Conservation (phyloP, 306 rosid species). For the Dryas drummondii region DNA sequence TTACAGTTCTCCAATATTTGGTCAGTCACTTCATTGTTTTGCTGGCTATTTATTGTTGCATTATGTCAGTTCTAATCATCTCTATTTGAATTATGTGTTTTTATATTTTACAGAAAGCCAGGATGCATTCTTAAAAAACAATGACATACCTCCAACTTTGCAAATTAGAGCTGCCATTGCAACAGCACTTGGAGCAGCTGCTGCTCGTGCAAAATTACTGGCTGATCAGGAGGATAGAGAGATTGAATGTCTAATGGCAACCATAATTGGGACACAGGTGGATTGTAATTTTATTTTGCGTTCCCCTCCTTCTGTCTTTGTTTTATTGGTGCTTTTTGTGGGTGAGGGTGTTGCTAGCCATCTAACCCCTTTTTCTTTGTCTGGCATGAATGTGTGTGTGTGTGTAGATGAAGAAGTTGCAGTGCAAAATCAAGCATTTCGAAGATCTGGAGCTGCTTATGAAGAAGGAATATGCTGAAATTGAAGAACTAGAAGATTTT, state of each 20-base stretch:
- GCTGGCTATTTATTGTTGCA: conserved; percentile 14
- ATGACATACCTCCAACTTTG: conserved; percentile 57
- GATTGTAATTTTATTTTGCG: conserved; percentile 2
- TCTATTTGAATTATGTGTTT: not conserved
- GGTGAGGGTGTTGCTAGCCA: not conserved
- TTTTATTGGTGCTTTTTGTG: not conserved
- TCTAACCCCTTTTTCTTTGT: conserved; percentile 20
- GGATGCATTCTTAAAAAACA: conserved; percentile 34
- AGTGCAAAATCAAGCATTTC: conserved; percentile 64
- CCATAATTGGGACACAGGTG: conserved; percentile 85
- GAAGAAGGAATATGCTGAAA: conserved; percentile 64
- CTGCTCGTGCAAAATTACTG: conserved; percentile 78
- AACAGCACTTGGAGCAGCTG: conserved; percentile 95
- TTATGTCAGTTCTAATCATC: conserved; percentile 17
- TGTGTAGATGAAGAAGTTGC: conserved; percentile 63
- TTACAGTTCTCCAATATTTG: not conserved
- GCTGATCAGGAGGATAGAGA: conserved; percentile 94
- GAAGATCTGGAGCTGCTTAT: conserved; percentile 73
- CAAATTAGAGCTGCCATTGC: conserved; percentile 76
- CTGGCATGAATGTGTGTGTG: conserved; percentile 29
- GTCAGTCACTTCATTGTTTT: not conserved
- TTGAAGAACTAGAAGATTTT: conserved; percentile 60
- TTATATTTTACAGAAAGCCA: conserved; percentile 39
- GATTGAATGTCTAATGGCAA: conserved; percentile 72
- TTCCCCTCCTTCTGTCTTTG: not conserved